Evolutionary conservation across 2,329 filamentous ascomycete genomes (phyloP).

Genomic region (Plectosphaerella sp.): DNA sequence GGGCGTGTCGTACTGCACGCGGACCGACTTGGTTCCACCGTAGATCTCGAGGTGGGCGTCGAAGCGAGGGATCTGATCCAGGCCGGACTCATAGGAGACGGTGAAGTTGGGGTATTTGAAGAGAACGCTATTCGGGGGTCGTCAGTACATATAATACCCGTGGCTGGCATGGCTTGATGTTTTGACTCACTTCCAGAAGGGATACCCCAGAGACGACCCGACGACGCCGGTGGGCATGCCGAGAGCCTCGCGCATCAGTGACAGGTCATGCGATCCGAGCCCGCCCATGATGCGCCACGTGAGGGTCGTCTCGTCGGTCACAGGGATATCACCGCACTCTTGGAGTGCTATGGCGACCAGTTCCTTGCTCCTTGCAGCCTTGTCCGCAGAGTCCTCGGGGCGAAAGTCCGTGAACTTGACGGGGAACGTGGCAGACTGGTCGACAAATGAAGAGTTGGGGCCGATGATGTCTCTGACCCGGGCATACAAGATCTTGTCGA

Average conservation of each 20-base stretch:
- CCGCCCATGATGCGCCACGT: slow-evolving; percentile 1
- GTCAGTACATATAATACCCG: slow-evolving; percentile 2
- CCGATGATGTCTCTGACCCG: slow-evolving; percentile 27
- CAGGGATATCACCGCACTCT: background rate
- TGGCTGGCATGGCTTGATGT: slow-evolving; percentile 10
- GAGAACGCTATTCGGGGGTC: slow-evolving; percentile 18
- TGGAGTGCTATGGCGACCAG: background rate
- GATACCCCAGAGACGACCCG: background rate
- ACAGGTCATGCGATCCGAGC: slow-evolving; percentile 44
- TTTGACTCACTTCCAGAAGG: background rate
- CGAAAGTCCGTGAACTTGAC: slow-evolving; percentile 18
- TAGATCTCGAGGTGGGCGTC: slow-evolving; percentile 47
- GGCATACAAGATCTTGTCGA: slow-evolving; percentile 47
- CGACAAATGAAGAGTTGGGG: slow-evolving; percentile 2
- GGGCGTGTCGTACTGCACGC: slow-evolving; percentile 48
- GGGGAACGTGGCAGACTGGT: slow-evolving; percentile 20
- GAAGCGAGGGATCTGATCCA: slow-evolving; percentile 45
- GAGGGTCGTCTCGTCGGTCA: background rate
- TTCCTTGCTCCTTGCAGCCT: background rate
- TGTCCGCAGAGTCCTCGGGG: slow-evolving; percentile 8
- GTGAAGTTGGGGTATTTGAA: slow-evolving; percentile 38
- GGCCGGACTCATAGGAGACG: slow-evolving; percentile 49
- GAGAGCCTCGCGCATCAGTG: slow-evolving; percentile 41
- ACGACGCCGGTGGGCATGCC: slow-evolving; percentile 18
- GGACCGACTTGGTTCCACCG: slow-evolving; percentile 44